phyloP scores from a whole-genome alignment of 352 stramenopile species.

The Phytophthora ohioensis region DNA sequence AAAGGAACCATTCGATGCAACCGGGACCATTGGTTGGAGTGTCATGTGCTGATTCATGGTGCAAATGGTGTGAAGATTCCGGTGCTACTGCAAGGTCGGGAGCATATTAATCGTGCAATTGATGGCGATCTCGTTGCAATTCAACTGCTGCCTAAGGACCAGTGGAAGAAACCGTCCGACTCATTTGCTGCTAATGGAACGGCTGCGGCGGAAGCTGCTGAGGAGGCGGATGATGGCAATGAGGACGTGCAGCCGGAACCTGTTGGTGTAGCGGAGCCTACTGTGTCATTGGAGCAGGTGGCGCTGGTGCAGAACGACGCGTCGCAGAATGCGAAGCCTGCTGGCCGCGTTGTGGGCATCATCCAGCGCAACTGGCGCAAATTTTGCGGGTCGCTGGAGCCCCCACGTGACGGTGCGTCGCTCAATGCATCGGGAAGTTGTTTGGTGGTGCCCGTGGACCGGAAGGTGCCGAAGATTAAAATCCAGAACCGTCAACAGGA shows the following conservation, averaged over 20 bases:
- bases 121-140: conserved; percentile 98
- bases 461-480: conserved; percentile 94
- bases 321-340: conserved; percentile 68
- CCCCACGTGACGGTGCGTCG: conserved; percentile 55
- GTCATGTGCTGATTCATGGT: conserved; percentile 82
- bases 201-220: conserved; percentile 44
- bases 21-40: conserved; percentile 85
- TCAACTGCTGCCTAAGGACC: conserved; percentile 89
- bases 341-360: conserved; percentile 89
- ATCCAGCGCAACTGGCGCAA: conserved; percentile 95
- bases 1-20: conserved; percentile 92
- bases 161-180: conserved; percentile 84
- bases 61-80: conserved; percentile 69
- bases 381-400: conserved; percentile 95
- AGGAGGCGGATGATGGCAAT: conserved; percentile 51
- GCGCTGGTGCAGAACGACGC: conserved; percentile 65
- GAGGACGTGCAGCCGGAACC: conserved; percentile 44
- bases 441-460: conserved; percentile 88
- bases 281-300: conserved; percentile 68
- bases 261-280: conserved; percentile 69
- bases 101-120: conserved; percentile 97
- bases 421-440: conserved; percentile 61
- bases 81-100: conserved; percentile 73
- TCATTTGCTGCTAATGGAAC: conserved; percentile 65
- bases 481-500: conserved; percentile 94